Percentiles rank a stretch among this genome's conserved stretches.
Evolutionary conservation across 75 land plant genomes (phyloP).

Genomic region (Cunninghamia lanceolata): DNA sequence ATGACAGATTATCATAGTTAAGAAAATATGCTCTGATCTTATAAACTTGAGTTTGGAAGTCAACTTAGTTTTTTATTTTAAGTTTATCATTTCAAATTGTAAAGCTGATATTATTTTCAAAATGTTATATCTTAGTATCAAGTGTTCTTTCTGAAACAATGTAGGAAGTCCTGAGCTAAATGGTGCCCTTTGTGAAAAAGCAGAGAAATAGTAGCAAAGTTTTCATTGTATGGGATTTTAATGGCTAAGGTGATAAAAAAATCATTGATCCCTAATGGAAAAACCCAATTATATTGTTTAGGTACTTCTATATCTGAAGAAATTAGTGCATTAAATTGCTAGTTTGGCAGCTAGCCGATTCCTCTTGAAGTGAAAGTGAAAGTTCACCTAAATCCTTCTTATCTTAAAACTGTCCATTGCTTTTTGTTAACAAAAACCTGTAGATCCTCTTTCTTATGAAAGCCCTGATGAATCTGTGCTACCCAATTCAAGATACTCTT

Average conservation of each 20-base stretch:
- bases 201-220: not conserved
- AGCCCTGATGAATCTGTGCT: not conserved
- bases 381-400: not conserved
- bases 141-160: not conserved
- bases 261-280: not conserved
- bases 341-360: not conserved
- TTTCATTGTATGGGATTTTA: not conserved
- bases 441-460: not conserved
- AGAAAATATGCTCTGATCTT: not conserved
- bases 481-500: not conserved
- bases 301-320: not conserved
- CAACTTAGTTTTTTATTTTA: not conserved
- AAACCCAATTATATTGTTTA: not conserved
- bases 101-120: not conserved
- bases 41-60: not conserved
- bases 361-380: no score
- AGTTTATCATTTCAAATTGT: not conserved
- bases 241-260: not conserved
- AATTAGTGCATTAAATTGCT: not conserved
- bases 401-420: not conserved
- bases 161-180: not conserved
- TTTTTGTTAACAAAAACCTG: not conserved
- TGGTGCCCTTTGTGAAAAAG: not conserved
- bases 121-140: not conserved
- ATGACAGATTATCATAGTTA: not conserved